Base-by-base conservation (phyloP, 352 stramenopile species). In the Phytophthora ohioensis region DNA sequence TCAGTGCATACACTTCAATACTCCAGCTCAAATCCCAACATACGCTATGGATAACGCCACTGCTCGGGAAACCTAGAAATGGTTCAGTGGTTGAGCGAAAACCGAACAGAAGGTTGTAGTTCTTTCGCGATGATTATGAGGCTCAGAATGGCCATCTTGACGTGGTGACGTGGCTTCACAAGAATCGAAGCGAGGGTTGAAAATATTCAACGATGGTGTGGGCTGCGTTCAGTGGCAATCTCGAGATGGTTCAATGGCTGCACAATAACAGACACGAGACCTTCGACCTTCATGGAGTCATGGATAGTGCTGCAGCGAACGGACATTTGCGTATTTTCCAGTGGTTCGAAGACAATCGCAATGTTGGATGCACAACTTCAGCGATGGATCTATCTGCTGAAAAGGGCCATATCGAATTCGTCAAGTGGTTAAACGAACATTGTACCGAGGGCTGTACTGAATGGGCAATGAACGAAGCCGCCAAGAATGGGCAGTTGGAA, bases 101-200 rank as follows among this genome's bases (percentile, higher is more conserved):
- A 55, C 15, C 30, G 47, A 8, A 27, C 30, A 9, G 30, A 55
- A 38, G 47, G 47, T 1, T 55, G 47, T 21, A 55, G 43, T 31
- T 13, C 15, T 49, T 13, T 2, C 0, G 43, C 43, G 3, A 34
- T 58, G n/a, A 46, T 21, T 2, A 13, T 11, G 35, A 32, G 3
- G 51, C 51, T 36, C 3, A 5, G 12, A 46, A 58, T 4, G 52
- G 34, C 0, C 31, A 60, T 13, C 17, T 67, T 30, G 38, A 52
- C 11, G 21, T 61, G 15, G 34, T 66, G 8, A 38, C 52, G 38
- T 66, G 36, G 46, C 27, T 59, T 7, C n/a, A 67, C 35, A 11
- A 21, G 2, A 51, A 47, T 41, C 54, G 57, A 57, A 57, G 12
- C 27, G 35, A 64, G 13, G 46, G 32, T 4, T 64, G 45, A 3